phyloP scores from a whole-genome alignment of 441 rosid species.

The Cnidoscolus chayamansa region DNA sequence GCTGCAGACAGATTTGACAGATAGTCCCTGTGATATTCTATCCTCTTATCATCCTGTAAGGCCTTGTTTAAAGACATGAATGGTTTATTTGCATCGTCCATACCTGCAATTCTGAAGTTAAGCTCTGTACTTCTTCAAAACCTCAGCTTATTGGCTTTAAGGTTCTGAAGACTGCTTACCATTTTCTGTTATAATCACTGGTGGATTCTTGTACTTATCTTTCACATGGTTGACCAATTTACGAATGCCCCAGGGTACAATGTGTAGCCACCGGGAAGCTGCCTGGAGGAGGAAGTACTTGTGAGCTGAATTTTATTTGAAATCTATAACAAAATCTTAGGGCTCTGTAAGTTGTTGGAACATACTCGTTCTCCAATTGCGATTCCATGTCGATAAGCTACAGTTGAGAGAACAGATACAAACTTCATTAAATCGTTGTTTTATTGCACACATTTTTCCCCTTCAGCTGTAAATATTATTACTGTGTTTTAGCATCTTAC shows the following conservation, averaged over 20 bases:
- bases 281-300: slow-evolving; percentile 55
- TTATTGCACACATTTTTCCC: neutral
- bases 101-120: slow-evolving; percentile 41
- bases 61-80: slow-evolving; percentile 52
- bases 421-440: slow-evolving; percentile 7
- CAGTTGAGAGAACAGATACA: slow-evolving; percentile 24
- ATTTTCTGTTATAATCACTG: slow-evolving; percentile 68
- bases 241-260: slow-evolving; percentile 84
- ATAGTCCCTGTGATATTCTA: slow-evolving; percentile 72
- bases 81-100: slow-evolving; percentile 73
- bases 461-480: neutral
- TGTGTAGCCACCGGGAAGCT: slow-evolving; percentile 79
- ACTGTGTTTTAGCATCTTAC: slow-evolving; percentile 41
- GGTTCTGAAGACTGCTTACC: slow-evolving; percentile 35
- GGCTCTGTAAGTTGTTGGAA: slow-evolving; percentile 13
- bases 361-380: slow-evolving; percentile 83
- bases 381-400: slow-evolving; percentile 62
- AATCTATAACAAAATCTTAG: slow-evolving; percentile 14
- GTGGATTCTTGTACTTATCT: slow-evolving; percentile 75
- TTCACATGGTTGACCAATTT: slow-evolving; percentile 52
- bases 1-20: slow-evolving; percentile 84
- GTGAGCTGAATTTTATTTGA: slow-evolving; percentile 22
- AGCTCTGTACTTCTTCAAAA: neutral
- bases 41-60: slow-evolving; percentile 72
- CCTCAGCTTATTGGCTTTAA: neutral